Evolutionary conservation across 257 asterid genomes (phyloP).

Genomic region (Orobanche coerulescens): DNA sequence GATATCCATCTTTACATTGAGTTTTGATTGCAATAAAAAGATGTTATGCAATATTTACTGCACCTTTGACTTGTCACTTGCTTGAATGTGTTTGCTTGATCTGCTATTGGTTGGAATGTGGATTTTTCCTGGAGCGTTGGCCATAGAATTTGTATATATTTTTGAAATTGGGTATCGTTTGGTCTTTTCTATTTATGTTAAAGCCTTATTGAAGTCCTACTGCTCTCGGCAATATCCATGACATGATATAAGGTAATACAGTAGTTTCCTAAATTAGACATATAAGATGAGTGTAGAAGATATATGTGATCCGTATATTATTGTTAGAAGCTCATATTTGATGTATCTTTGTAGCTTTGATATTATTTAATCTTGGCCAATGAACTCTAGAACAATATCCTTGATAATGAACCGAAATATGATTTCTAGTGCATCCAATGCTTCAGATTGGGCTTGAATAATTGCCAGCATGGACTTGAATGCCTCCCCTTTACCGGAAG

Average conservation of each 20-base stretch:
- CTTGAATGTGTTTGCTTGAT: not conserved
- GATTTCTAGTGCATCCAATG: conserved; percentile 32
- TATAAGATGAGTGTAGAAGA: not conserved
- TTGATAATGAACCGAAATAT: conserved; percentile 1
- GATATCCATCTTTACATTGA: not conserved
- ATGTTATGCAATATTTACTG: not conserved
- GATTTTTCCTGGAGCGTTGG: not conserved
- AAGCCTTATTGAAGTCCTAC: not conserved
- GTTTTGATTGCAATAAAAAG: not conserved
- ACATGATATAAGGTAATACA: conserved; percentile 2
- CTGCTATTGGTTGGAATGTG: not conserved
- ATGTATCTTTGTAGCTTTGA: not conserved
- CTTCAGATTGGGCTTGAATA: conserved; percentile 42
- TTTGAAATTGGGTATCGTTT: not conserved
- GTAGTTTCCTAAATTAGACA: not conserved
- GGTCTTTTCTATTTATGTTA: not conserved
- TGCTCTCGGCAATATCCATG: not conserved
- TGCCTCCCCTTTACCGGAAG: conserved; percentile 90
- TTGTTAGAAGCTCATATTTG: not conserved
- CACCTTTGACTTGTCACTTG: not conserved
- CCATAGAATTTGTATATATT: not conserved
- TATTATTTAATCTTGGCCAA: conserved; percentile 11
- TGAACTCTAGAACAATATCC: conserved; percentile 7
- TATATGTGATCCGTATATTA: not conserved
- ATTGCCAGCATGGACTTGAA: conserved; percentile 87